A percentile compares a stretch with the other conserved stretches of the same genome.
Evolutionary conservation across 192 early-diverging fungal genomes (phyloP).

Genomic region (Backusella mclennaniae): DNA sequence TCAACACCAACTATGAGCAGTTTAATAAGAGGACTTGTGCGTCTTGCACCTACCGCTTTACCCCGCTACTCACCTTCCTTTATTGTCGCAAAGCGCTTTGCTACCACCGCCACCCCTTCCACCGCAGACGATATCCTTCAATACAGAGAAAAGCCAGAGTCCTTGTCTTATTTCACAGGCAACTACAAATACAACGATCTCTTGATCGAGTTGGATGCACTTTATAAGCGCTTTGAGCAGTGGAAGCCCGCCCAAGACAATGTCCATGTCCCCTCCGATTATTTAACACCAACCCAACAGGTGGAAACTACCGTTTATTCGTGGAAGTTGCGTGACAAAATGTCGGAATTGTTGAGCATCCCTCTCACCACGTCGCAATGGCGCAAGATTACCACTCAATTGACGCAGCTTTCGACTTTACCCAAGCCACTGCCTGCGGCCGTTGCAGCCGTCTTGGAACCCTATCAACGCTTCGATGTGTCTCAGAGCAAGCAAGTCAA

Average conservation of each 20-base stretch:
- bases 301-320: neutral
- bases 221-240: constrained; percentile 41
- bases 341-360: constrained; percentile 45
- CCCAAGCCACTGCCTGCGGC: constrained; percentile 32
- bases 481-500: constrained; percentile 35
- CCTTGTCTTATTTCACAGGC: constrained; percentile 86
- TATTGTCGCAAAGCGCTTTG: constrained; percentile 6
- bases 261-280: neutral
- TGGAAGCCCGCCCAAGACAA: constrained; percentile 6
- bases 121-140: constrained; percentile 34
- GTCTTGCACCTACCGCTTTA: neutral
- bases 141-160: constrained; percentile 52
- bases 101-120: neutral
- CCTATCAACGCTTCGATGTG: constrained; percentile 37
- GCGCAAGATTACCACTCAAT: constrained; percentile 46
- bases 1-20: neutral
- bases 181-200: constrained; percentile 77
- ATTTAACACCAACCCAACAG: neutral
- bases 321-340: constrained; percentile 41
- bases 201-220: constrained; percentile 64
- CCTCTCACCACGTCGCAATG: constrained; percentile 52
- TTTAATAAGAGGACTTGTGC: constrained; percentile 8
- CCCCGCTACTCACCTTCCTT: neutral
- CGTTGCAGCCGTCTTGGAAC: constrained; percentile 33
- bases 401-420: constrained; percentile 45